Conservation (phyloP, 495 filamentous ascomycete genomes). For the Penicillium waksmanii region DNA sequence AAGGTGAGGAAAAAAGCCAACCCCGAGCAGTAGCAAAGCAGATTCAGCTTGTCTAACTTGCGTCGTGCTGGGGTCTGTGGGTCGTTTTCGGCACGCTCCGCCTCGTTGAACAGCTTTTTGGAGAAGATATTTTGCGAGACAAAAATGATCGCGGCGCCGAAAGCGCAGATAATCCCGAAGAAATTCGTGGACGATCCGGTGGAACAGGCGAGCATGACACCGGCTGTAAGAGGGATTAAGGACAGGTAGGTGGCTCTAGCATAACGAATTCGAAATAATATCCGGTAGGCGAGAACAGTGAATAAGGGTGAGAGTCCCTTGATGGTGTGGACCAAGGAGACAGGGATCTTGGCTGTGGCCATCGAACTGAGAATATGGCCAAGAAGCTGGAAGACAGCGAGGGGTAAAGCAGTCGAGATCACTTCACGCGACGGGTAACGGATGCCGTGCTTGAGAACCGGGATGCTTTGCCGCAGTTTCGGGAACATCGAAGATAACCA, state of each 20-base stretch:
- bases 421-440: slow-evolving; percentile 80
- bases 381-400: slow-evolving; percentile 90
- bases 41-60: slow-evolving; percentile 95
- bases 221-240: slow-evolving; percentile 85
- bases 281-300: slow-evolving; percentile 90
- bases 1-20: slow-evolving; percentile 86
- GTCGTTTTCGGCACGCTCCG: slow-evolving; percentile 76
- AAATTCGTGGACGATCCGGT: slow-evolving; percentile 86
- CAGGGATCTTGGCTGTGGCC: slow-evolving; percentile 90
- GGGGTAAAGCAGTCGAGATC: slow-evolving; percentile 81
- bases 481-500: slow-evolving; percentile 74
- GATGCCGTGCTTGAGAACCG: slow-evolving; percentile 81
- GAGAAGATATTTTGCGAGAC: slow-evolving; percentile 99
- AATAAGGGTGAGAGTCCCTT: slow-evolving; percentile 98
- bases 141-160: slow-evolving; percentile 87
- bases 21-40: slow-evolving; percentile 93
- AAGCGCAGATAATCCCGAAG: slow-evolving; percentile 83
- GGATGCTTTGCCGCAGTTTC: slow-evolving; percentile 64
- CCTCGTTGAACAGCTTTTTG: slow-evolving; percentile 98
- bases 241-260: slow-evolving; percentile 88
- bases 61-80: slow-evolving; percentile 55
- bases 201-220: slow-evolving; percentile 94
- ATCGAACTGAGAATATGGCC: slow-evolving; percentile 93
- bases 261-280: slow-evolving; percentile 87
- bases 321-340: slow-evolving; percentile 97